These are phyloP conservation scores for Crucibulum laeve DNA, from an alignment of 768 basidiomycete species.

Conservation along the genomic window DNA sequence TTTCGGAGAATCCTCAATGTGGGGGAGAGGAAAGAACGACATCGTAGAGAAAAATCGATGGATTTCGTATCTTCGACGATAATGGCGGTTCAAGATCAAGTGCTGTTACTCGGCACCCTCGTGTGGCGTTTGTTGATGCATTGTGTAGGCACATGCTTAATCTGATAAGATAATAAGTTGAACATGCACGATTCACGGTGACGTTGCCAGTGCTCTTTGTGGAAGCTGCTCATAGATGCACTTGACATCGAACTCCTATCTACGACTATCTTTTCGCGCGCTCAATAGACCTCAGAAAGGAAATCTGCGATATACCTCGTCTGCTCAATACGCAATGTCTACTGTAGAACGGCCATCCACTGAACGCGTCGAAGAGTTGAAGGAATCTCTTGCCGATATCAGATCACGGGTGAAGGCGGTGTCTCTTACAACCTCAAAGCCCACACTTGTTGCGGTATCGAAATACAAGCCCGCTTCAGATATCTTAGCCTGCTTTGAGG, in stretches of 20 bases:
- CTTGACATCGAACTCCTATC: not conserved
- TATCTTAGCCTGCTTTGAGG: constrained; percentile 76
- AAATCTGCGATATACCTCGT: no score
- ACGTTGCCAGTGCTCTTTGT: no score
- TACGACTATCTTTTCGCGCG: no score
- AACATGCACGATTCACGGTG: not conserved
- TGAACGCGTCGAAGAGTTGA: constrained; percentile 51
- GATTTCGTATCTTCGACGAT: no score
- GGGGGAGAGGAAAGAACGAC: constrained; percentile 33
- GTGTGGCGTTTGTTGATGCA: no score
- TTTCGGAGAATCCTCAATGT: constrained; percentile 43
- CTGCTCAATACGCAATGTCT: no score
- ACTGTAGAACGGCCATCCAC: constrained; percentile 15
- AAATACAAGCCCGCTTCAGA: constrained; percentile 91
- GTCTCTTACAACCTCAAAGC: constrained; percentile 18
- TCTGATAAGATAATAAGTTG: not conserved
- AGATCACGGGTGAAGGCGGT: constrained; percentile 38
- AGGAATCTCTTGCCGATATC: constrained; percentile 49
- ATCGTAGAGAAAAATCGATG: no score
- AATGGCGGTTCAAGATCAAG: no score
- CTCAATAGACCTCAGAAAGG: no score
- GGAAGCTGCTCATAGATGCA: not conserved
- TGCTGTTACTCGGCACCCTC: no score
- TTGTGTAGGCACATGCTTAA: no score
- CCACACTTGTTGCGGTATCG: constrained; percentile 79